Conservation (phyloP, 1,284 basidiomycete species). For the Tausonia pullulans region DNA sequence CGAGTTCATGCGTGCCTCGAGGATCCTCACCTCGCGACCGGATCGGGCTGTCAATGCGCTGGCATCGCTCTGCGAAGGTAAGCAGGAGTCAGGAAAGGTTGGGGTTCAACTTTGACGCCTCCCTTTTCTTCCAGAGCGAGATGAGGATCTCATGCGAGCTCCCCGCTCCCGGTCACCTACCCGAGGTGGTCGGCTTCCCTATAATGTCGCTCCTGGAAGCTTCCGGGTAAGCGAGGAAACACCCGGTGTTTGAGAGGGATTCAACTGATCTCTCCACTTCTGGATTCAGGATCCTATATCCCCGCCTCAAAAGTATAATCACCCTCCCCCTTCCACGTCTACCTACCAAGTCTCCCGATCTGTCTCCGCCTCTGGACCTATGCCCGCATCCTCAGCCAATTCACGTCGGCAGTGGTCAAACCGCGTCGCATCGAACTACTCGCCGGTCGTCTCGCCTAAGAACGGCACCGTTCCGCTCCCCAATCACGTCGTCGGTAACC, state of each 20-base stretch:
- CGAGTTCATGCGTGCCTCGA: slow-evolving; percentile 92
- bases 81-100: background rate
- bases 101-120: background rate
- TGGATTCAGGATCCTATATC: background rate
- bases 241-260: too few species aligned
- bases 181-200: slow-evolving; percentile 26
- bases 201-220: slow-evolving; percentile 17
- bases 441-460: background rate
- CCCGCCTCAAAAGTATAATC: background rate
- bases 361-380: slow-evolving; percentile 4
- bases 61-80: slow-evolving; percentile 64
- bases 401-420: background rate
- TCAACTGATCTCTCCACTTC: background rate
- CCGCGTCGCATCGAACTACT: background rate
- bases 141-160: slow-evolving; percentile 35
- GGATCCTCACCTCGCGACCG: slow-evolving; percentile 64
- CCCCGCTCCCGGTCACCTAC: slow-evolving; percentile 36
- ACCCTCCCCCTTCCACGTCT: background rate
- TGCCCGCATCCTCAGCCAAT: background rate
- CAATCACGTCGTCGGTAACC: background rate
- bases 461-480: background rate
- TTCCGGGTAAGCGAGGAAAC: background rate
- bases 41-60: slow-evolving; percentile 69
- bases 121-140: slow-evolving; percentile 26
- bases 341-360: slow-evolving; percentile 1